These are phyloP conservation scores for Lipomyces lipofer DNA, from an alignment of 805 yeast species.

Conservation along the genomic window DNA sequence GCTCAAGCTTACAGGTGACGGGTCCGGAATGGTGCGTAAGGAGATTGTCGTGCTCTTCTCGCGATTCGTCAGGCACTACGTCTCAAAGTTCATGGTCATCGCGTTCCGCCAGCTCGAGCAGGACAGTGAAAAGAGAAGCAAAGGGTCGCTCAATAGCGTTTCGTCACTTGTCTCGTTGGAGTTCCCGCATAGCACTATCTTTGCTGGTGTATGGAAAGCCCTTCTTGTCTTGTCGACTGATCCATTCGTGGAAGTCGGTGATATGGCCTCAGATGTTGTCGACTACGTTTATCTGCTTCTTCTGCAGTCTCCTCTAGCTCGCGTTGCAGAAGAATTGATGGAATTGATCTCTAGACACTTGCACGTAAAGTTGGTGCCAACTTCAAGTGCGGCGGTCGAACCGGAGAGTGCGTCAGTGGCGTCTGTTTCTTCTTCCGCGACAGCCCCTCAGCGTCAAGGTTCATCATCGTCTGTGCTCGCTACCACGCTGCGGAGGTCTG, in stretches of 20 bases:
- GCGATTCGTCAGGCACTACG: constrained; percentile 66
- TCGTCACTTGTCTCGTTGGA: constrained; percentile 7
- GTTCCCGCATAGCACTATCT: constrained; percentile 77
- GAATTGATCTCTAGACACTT: not conserved
- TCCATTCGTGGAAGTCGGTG: constrained; percentile 79
- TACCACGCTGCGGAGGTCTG: constrained; percentile 32
- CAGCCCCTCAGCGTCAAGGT: constrained; percentile 7
- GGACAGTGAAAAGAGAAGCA: constrained; percentile 43
- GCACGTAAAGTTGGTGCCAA: not conserved
- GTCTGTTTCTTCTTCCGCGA: not conserved
- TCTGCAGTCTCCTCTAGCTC: constrained; percentile 64
- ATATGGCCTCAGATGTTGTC: constrained; percentile 68
- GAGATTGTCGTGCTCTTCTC: constrained; percentile 80
- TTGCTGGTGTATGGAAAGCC: constrained; percentile 85
- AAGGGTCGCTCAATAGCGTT: not conserved
- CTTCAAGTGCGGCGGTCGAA: not conserved
- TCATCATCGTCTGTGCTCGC: constrained; percentile 23
- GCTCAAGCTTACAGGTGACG: constrained; percentile 73
- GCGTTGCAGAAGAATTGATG: constrained; percentile 53
- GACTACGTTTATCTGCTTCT: constrained; percentile 69
- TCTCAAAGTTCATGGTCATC: constrained; percentile 75
- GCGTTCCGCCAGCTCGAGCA: constrained; percentile 84
- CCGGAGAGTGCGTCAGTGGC: not conserved
- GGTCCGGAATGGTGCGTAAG: constrained; percentile 82
- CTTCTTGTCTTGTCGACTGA: constrained; percentile 78